phyloP scores from a whole-genome alignment of 2,329 filamentous ascomycete species.

The Diplodia scrobiculata region DNA sequence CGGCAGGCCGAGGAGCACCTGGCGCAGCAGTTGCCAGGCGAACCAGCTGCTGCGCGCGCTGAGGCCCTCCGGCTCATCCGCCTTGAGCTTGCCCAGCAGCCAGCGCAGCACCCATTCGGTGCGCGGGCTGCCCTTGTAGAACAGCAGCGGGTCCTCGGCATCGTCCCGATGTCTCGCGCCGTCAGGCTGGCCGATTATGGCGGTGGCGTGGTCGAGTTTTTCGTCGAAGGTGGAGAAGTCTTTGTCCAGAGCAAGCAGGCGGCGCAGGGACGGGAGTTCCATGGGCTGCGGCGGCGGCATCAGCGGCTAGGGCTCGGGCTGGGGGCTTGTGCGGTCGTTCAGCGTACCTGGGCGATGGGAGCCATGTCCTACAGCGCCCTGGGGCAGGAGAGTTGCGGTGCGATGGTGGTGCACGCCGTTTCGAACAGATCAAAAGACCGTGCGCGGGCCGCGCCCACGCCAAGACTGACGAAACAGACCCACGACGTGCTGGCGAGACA shows the following conservation, averaged over 20 bases:
- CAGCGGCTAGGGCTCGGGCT: slow-evolving; percentile 11
- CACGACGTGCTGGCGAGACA: slow-evolving; percentile 19
- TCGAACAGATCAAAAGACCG: slow-evolving; percentile 25
- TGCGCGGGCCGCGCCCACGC: slow-evolving; percentile 16
- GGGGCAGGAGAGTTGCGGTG: slow-evolving; percentile 27
- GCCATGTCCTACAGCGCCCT: slow-evolving; percentile 28
- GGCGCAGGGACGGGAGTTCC: slow-evolving; percentile 40
- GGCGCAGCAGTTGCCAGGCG: slow-evolving; percentile 62
- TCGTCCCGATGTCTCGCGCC: slow-evolving; percentile 18
- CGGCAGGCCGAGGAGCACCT: slow-evolving; percentile 66
- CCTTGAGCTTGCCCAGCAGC: slow-evolving; percentile 63
- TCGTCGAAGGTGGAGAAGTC: slow-evolving; percentile 42
- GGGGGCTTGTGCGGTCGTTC: slow-evolving; percentile 12
- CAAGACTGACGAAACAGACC: slow-evolving; percentile 27
- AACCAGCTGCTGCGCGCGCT: slow-evolving; percentile 48
- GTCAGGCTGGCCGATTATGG: slow-evolving; percentile 45
- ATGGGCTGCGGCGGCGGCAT: slow-evolving; percentile 26
- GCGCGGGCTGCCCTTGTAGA: slow-evolving; percentile 42
- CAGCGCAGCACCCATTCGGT: slow-evolving; percentile 69
- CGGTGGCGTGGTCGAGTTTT: slow-evolving; percentile 46
- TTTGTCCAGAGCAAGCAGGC: slow-evolving; percentile 46
- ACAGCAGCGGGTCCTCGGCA: slow-evolving; percentile 14
- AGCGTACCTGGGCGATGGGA: slow-evolving; percentile 28
- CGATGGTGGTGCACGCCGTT: slow-evolving; percentile 21
- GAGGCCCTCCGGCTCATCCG: slow-evolving; percentile 41